Evolutionary conservation across 2,329 filamentous ascomycete genomes (phyloP).

Genomic region (Talaromyces funiculosus): DNA sequence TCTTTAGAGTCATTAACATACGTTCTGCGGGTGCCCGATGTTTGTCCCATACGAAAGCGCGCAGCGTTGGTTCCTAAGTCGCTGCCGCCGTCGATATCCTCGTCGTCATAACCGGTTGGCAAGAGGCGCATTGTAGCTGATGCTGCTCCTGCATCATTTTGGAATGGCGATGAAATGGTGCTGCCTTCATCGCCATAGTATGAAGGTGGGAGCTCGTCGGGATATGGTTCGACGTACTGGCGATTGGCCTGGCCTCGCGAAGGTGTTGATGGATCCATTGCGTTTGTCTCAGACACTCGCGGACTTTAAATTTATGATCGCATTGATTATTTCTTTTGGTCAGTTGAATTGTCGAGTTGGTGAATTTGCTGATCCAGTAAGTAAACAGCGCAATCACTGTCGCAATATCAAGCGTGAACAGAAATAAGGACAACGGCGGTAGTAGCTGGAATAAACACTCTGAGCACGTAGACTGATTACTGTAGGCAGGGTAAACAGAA

Average conservation of each 20-base stretch:
- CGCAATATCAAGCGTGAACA: background rate
- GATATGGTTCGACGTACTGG: slow-evolving; percentile 22
- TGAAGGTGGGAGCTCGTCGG: slow-evolving; percentile 42
- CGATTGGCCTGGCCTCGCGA: slow-evolving; percentile 21
- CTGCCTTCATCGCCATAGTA: slow-evolving; percentile 19
- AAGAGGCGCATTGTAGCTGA: slow-evolving; percentile 43
- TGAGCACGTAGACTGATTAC: too few species aligned
- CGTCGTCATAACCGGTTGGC: slow-evolving; percentile 34
- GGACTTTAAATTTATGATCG: background rate
- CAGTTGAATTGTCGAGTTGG: background rate
- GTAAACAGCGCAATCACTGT: background rate
- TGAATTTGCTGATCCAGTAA: background rate
- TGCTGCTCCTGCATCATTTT: slow-evolving; percentile 13
- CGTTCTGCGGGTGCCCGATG: slow-evolving; percentile 27
- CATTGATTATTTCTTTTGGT: background rate
- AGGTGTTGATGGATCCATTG: slow-evolving; percentile 18
- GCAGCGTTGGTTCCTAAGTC: slow-evolving; percentile 22
- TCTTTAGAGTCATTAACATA: slow-evolving; percentile 27
- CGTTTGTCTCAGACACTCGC: slow-evolving; percentile 11
- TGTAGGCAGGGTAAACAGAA: background rate
- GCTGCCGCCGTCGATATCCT: slow-evolving; percentile 26
- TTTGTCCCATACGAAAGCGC: slow-evolving; percentile 24
- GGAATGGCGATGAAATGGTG: slow-evolving; percentile 28
- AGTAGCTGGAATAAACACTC: too few species aligned
- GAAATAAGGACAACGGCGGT: background rate